Evolutionary conservation across 2,329 filamentous ascomycete species (phyloP), one percentile per base, ranked within the genome.

Genomic region (Verticillium nubilum): DNA sequence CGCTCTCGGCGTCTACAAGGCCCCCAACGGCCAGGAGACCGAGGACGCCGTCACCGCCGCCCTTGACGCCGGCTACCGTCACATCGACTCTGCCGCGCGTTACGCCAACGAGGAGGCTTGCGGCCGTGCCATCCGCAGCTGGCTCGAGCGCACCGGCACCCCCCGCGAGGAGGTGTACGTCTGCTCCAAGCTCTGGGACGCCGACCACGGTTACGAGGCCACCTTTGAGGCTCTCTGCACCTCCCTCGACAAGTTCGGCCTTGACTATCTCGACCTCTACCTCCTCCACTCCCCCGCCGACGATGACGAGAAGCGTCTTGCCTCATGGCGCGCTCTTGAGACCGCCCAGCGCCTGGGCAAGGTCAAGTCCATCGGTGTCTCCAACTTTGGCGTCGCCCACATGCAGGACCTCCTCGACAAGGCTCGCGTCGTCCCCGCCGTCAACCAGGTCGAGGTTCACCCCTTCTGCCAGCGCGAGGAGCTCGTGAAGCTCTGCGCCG

Each of bases 361-460:
- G 67, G 75, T 79, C 37, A 77, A 72, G 63, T 74, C 81, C 62
- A 82, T 86, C 60, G 67, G 67, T 3, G 66, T 75, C 53, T 67
- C 69, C 26, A 75, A 75, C 63, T 76, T 71, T 63, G 68, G 68
- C 23, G 62, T 68, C 42, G 58, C 61, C 58, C 70, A 74, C 58
- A 61, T 78, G 6, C 63, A 72, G 55, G 64, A 72, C 31, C 64
- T 78, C 15, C 61, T 75, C n/a, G 60, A 73, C 27, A 67, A 78
- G 35, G 76, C 77, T 33, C 74, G 70, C 7, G 69, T 85, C 53
- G 67, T 76, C 0, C 84, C 85, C 5, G 78, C 79, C 1, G 79
- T 80, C 54, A 85, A 87, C 69, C 84, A 87, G 72, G 81, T 86
- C 62, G 83, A 86, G 71, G 76, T 83, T 57, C 83, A 87, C 69